phyloP scores from a whole-genome alignment of 129 eudicot genomes.

The Saussurea involucrata region DNA sequence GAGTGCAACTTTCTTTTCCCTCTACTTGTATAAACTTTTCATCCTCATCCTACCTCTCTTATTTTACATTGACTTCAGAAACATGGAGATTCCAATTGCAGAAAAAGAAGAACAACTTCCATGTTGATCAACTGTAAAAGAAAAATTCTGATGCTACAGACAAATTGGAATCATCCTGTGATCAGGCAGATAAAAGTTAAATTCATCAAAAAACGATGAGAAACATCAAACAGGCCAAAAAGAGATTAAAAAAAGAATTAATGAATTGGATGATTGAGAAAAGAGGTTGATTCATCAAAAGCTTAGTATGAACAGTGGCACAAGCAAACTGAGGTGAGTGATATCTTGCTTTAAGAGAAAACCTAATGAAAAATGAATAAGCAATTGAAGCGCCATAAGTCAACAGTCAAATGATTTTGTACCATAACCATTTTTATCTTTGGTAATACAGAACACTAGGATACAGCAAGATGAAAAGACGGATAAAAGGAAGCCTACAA shows the following conservation, averaged over 20 bases:
- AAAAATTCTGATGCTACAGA: constrained; percentile 46
- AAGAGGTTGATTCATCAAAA: neutral
- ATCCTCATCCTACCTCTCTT: constrained; percentile 10
- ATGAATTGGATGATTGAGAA: neutral
- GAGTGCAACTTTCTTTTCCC: constrained; percentile 6
- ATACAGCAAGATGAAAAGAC: neutral
- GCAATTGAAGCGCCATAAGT: constrained; percentile 6
- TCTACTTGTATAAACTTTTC: constrained; percentile 1
- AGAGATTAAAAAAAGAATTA: neutral
- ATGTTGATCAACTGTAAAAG: constrained; percentile 39
- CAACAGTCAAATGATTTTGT: neutral
- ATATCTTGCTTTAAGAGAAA: neutral
- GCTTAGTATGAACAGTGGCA: constrained; percentile 1
- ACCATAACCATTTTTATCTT: neutral
- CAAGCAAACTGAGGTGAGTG: constrained; percentile 4
- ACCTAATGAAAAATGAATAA: neutral
- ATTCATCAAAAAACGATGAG: constrained; percentile 18
- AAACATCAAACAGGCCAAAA: constrained; percentile 13
- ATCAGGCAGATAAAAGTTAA: constrained; percentile 56
- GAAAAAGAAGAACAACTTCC: constrained; percentile 30
- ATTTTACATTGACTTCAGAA: neutral
- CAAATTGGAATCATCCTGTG: constrained; percentile 66
- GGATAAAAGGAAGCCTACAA: neutral
- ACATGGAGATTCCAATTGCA: constrained; percentile 1
- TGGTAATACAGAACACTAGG: neutral